phyloP scores from a whole-genome alignment of 306 rosid species.

The Inga laurina region DNA sequence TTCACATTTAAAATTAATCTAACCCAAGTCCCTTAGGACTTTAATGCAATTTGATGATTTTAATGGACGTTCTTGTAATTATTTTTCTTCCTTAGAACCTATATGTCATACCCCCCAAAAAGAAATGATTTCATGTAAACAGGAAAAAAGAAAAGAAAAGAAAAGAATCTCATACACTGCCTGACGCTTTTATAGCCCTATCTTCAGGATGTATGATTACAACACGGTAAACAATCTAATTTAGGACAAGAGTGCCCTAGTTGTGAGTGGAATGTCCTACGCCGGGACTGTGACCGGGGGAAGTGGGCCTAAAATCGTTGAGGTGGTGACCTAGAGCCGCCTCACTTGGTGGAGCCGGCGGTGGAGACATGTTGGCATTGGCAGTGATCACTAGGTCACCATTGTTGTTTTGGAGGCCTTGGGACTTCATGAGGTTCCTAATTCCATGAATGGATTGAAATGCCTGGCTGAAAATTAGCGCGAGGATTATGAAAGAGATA shows the following conservation, averaged over 20 bases:
- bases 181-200: not conserved
- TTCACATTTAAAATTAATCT: no score
- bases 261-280: conserved; percentile 50
- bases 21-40: no score
- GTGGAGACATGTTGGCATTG: conserved; percentile 3
- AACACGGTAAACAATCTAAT: not conserved
- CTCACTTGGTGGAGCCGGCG: not conserved
- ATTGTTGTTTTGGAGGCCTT: not conserved
- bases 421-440: not conserved
- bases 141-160: no score
- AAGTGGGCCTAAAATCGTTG: conserved; percentile 43
- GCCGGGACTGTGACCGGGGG: conserved; percentile 57
- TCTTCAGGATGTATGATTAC: not conserved
- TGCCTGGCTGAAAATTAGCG: not conserved
- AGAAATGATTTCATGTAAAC: not conserved
- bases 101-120: no score
- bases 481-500: not conserved
- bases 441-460: conserved; percentile 18
- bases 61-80: no score
- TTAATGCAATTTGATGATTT: no score
- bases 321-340: not conserved
- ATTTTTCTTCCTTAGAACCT: no score
- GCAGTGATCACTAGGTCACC: not conserved
- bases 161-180: not conserved
- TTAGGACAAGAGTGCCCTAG: not conserved